phyloP scores from a whole-genome alignment of 2,329 filamentous ascomycete species.

The Aspergillus spinulosporus region DNA sequence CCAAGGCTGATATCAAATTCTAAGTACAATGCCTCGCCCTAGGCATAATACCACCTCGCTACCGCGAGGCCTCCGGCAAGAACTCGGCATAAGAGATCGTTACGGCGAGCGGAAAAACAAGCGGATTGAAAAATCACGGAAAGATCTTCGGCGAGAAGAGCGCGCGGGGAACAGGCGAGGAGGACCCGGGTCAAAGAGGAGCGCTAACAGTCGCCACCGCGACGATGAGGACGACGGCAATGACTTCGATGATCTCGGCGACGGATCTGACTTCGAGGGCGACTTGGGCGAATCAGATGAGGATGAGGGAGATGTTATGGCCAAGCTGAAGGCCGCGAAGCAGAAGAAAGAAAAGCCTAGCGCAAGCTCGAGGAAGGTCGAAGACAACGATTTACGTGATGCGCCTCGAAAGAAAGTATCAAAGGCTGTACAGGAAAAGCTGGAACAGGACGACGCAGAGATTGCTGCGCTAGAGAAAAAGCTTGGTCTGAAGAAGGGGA shows the following conservation, averaged over 20 bases:
- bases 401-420: constrained; percentile 32
- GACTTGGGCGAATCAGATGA: constrained; percentile 23
- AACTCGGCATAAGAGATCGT: constrained; percentile 42
- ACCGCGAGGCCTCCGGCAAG: constrained; percentile 40
- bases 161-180: constrained; percentile 60
- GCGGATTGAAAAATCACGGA: constrained; percentile 48
- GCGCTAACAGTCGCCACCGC: constrained; percentile 12
- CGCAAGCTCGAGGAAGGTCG: constrained; percentile 40
- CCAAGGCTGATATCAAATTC: background rate
- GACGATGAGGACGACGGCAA: constrained; percentile 25
- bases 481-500: constrained; percentile 76
- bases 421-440: constrained; percentile 57
- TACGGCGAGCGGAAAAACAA: constrained; percentile 36
- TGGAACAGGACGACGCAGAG: constrained; percentile 81
- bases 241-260: constrained; percentile 30
- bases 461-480: constrained; percentile 86
- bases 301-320: constrained; percentile 10
- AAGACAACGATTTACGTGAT: constrained; percentile 15
- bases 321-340: constrained; percentile 26
- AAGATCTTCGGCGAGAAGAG: constrained; percentile 68
- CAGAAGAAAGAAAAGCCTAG: constrained; percentile 29
- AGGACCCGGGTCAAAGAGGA: constrained; percentile 24
- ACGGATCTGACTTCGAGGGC: constrained; percentile 23
- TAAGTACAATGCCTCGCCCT: constrained; percentile 35
- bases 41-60: constrained; percentile 45